Percentiles rank a stretch among this genome's conserved stretches.
Evolutionary conservation across 148 eudicot genomes (phyloP).

Genomic region (Selenicereus undatus): DNA sequence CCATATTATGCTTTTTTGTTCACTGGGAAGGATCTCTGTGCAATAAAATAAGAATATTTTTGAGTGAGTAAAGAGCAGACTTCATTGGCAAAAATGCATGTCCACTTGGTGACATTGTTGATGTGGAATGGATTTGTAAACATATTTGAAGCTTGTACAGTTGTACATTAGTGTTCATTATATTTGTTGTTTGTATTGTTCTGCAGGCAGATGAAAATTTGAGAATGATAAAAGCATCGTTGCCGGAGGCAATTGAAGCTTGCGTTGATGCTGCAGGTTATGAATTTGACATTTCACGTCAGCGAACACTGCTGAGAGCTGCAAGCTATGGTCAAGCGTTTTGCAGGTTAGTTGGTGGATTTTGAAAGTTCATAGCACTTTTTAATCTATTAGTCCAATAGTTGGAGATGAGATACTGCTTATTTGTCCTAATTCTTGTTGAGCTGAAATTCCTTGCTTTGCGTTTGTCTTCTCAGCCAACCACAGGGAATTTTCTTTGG

Average conservation of each 20-base stretch:
- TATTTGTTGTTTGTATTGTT: slow-evolving; percentile 9
- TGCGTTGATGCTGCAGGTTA: slow-evolving; percentile 98
- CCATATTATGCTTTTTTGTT: not conserved
- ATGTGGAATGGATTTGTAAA: not conserved
- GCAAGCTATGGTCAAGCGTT: slow-evolving; percentile 99
- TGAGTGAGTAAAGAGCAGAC: not conserved
- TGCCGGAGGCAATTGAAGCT: slow-evolving; percentile 97
- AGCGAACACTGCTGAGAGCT: slow-evolving; percentile 75
- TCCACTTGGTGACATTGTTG: not conserved
- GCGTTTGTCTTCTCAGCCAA: not conserved
- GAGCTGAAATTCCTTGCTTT: not conserved
- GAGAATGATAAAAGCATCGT: slow-evolving; percentile 81
- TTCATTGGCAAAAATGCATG: not conserved
- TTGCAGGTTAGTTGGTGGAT: slow-evolving; percentile 64
- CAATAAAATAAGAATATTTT: not conserved
- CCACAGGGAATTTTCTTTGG: not conserved
- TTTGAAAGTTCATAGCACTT: not conserved
- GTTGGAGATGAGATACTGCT: not conserved
- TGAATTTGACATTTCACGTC: slow-evolving; percentile 85
- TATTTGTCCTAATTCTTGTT: not conserved
- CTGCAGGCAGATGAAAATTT: slow-evolving; percentile 96
- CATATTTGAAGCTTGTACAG: not conserved
- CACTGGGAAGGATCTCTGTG: not conserved
- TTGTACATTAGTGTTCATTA: not conserved
- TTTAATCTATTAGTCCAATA: not conserved